Percentiles rank a stretch among this genome's conserved stretches.
Evolutionary conservation across 2,329 filamentous ascomycete genomes (phyloP).

Genomic region (Berkeleyomyces rouxiae): DNA sequence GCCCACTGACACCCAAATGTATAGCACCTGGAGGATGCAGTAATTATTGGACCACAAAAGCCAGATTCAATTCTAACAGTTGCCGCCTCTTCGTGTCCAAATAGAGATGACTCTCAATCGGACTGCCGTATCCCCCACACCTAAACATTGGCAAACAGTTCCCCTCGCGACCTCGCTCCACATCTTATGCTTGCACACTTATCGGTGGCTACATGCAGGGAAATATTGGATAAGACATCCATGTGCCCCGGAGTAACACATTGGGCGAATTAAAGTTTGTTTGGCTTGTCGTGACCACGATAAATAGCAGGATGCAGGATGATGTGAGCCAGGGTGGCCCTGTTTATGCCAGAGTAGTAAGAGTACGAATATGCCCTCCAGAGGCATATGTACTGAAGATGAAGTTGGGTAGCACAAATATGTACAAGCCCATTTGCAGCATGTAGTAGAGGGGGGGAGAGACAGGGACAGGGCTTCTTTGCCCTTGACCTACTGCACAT

Average conservation of each 20-base stretch:
- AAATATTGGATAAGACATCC: neutral
- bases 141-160: neutral
- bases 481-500: neutral
- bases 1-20: too few relatives aligned
- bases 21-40: too few relatives aligned
- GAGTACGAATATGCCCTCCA: too few relatives aligned
- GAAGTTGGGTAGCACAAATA: neutral
- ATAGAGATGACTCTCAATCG: too few relatives aligned
- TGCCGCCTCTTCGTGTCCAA: too few relatives aligned
- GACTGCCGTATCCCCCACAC: too few relatives aligned
- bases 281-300: neutral
- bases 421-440: neutral
- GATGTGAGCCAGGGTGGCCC: too few relatives aligned
- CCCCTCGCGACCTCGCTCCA: neutral
- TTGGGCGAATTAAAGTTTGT: neutral
- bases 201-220: too few relatives aligned
- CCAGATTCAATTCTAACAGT: too few relatives aligned
- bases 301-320: neutral
- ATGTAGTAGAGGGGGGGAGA: neutral
- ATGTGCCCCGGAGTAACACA: neutral
- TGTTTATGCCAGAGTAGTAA: too few relatives aligned
- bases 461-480: neutral
- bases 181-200: neutral
- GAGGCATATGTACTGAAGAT: neutral
- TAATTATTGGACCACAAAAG: too few relatives aligned